A percentile compares a stretch with the other conserved stretches of the same genome.
phyloP scores from a whole-genome alignment of 805 yeast genomes.

The Sungouiozyma intestinalis region DNA sequence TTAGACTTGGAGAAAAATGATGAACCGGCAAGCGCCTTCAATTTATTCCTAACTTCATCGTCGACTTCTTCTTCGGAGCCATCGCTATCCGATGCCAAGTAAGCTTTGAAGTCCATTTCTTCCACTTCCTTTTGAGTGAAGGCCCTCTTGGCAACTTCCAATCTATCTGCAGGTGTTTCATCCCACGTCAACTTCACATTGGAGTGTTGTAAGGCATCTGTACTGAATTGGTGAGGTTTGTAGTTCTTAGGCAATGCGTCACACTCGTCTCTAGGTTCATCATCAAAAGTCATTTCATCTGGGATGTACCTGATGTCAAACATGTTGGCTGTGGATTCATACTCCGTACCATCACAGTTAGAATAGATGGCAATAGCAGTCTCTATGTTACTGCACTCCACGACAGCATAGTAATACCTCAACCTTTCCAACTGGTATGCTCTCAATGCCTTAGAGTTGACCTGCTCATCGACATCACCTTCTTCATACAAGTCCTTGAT shows the following conservation, averaged over 20 bases:
- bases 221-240: conserved; percentile 70
- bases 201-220: conserved; percentile 93
- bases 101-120: conserved; percentile 87
- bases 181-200: conserved; percentile 97
- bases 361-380: conserved; percentile 72
- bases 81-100: conserved; percentile 70
- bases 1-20: conserved; percentile 29
- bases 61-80: conserved; percentile 37
- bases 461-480: conserved; percentile 73
- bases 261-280: conserved; percentile 66
- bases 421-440: conserved; percentile 87
- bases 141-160: conserved; percentile 62
- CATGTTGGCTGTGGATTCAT: conserved; percentile 87
- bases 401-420: conserved; percentile 87
- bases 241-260: conserved; percentile 63
- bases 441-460: conserved; percentile 73
- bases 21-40: conserved; percentile 45
- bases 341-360: conserved; percentile 90
- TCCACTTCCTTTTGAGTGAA: conserved; percentile 83
- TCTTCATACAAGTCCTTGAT: conserved; percentile 69
- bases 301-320: conserved; percentile 91
- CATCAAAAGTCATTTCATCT: conserved; percentile 81
- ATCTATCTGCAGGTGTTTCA: conserved; percentile 89
- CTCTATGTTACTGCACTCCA: conserved; percentile 60
- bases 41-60: conserved; percentile 40